Evolutionary conservation across 331 rosid genomes (phyloP).

Genomic region (Malus hybrid): DNA sequence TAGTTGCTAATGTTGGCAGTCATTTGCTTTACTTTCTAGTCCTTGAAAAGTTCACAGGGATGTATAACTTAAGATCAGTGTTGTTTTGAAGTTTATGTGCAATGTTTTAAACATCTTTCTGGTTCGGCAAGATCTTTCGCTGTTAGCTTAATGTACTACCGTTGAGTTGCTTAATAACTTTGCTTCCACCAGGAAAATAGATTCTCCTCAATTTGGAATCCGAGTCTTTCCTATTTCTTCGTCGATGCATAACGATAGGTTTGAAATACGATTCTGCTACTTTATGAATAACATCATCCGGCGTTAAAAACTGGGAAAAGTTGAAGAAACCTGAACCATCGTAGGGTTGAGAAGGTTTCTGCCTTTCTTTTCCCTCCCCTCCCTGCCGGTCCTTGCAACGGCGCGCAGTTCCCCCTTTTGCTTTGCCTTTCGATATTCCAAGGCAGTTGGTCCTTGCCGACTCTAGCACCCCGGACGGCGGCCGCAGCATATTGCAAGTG

Average conservation of each 20-base stretch:
- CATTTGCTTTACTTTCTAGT: background rate
- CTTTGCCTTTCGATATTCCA: background rate
- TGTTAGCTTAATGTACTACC: background rate
- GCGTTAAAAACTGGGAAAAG: background rate
- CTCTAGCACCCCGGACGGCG: constrained; percentile 15
- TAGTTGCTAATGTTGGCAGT: constrained; percentile 6
- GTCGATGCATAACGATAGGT: background rate
- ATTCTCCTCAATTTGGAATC: background rate
- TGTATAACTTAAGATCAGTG: background rate
- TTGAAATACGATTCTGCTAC: background rate
- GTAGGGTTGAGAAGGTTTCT: background rate
- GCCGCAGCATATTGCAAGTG: constrained; percentile 1
- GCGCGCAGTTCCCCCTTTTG: background rate
- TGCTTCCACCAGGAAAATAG: background rate
- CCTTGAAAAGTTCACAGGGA: constrained; percentile 1
- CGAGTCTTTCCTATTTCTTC: background rate
- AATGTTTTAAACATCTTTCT: background rate
- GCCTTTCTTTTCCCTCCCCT: background rate
- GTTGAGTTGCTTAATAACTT: background rate
- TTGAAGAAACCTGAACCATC: background rate
- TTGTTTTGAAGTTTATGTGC: background rate
- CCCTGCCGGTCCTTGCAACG: background rate
- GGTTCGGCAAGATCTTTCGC: background rate
- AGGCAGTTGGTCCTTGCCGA: background rate
- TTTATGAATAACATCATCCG: background rate